Conservation (phyloP, 2,329 filamentous ascomycete genomes). For the Bipolaris bicolor region DNA sequence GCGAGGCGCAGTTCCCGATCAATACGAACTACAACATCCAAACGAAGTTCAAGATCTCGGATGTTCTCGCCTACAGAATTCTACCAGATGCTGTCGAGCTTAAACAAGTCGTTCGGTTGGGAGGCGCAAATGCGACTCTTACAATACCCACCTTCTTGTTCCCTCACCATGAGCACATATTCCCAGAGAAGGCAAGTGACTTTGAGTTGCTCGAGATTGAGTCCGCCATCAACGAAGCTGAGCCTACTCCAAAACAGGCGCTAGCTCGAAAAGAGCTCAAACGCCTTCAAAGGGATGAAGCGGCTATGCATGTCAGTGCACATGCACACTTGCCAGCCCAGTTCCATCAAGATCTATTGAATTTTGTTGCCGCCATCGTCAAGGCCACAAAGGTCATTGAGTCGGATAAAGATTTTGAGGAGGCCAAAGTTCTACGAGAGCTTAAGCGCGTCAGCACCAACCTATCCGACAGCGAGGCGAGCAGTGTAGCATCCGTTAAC, state of each 20-base stretch:
- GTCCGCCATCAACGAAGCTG: constrained; percentile 50
- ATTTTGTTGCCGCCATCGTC: constrained; percentile 62
- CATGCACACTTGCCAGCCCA: constrained; percentile 58
- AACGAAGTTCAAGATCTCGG: constrained; percentile 53
- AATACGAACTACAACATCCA: constrained; percentile 57
- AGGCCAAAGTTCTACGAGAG: constrained; percentile 38
- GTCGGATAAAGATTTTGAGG: constrained; percentile 55
- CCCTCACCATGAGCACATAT: constrained; percentile 61
- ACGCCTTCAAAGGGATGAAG: constrained; percentile 55
- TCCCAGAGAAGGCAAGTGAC: constrained; percentile 52
- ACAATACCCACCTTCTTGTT: constrained; percentile 58
- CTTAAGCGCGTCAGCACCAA: constrained; percentile 36
- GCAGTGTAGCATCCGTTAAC: constrained; percentile 30
- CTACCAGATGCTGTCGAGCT: constrained; percentile 52
- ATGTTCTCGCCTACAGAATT: constrained; percentile 59
- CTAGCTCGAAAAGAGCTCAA: constrained; percentile 51
- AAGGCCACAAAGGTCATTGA: constrained; percentile 65
- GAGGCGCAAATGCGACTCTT: constrained; percentile 58
- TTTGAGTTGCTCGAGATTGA: constrained; percentile 43
- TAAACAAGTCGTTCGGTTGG: constrained; percentile 58
- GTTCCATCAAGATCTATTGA: constrained; percentile 60
- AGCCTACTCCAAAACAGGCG: constrained; percentile 53
- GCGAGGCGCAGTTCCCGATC: constrained; percentile 57
- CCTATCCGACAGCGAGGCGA: constrained; percentile 29
- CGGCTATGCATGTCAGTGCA: constrained; percentile 55